Conservation (phyloP, 306 rosid genomes). For the Acacia melanoxylon region DNA sequence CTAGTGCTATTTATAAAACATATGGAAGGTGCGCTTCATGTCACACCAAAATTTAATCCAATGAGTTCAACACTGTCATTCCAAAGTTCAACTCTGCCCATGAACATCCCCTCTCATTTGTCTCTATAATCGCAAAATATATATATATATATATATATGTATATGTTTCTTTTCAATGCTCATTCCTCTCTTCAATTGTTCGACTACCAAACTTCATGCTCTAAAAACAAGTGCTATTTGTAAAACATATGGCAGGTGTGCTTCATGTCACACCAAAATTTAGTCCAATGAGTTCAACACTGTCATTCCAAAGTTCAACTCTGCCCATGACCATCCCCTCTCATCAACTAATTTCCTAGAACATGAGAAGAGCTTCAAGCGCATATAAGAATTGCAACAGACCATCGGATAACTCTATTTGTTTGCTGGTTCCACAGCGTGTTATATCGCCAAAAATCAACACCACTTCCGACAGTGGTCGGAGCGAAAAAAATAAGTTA, state of each 20-base stretch:
- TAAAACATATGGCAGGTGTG: not conserved
- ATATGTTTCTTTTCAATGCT: not conserved
- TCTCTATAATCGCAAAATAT: not conserved
- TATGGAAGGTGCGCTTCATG: not conserved
- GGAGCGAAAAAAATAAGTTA: not conserved
- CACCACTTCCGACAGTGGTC: not conserved
- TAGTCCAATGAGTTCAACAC: not conserved
- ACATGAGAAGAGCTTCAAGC: not conserved
- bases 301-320: not conserved
- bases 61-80: not conserved
- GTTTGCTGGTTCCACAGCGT: not conserved
- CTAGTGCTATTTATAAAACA: not conserved
- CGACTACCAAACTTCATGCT: not conserved
- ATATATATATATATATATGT: no score
- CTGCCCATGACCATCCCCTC: not conserved
- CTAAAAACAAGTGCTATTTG: not conserved
- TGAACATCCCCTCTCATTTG: not conserved
- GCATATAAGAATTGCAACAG: not conserved
- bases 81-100: not conserved
- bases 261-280: not conserved
- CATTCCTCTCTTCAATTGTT: not conserved
- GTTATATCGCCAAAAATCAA: not conserved
- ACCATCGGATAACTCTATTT: not conserved
- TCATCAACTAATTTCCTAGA: not conserved
- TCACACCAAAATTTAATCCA: not conserved